Conservation (phyloP, 1,139 yeast genomes). For the Sugiyamaella castrensis region DNA sequence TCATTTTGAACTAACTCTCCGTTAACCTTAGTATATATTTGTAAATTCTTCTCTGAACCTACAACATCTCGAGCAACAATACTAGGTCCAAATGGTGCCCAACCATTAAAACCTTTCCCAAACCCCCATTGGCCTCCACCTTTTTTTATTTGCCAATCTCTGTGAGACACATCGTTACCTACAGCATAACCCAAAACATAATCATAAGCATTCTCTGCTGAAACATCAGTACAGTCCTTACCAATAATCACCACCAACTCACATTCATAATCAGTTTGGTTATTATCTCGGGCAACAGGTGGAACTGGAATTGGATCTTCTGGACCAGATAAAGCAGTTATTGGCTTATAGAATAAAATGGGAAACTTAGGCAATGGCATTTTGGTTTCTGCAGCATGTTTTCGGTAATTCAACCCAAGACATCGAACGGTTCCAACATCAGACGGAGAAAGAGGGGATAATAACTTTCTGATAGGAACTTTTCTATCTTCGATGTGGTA, state of each 20-base stretch:
- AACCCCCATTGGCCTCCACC: slow-evolving; percentile 53
- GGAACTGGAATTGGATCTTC: slow-evolving; percentile 45
- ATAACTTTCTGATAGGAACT: slow-evolving; percentile 36
- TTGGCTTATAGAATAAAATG: slow-evolving; percentile 49
- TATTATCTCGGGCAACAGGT: slow-evolving; percentile 22
- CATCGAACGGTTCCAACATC: slow-evolving; percentile 42
- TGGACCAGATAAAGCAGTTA: slow-evolving; percentile 43
- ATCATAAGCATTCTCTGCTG: slow-evolving; percentile 44
- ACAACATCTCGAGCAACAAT: slow-evolving; percentile 42
- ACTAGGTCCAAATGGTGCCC: slow-evolving; percentile 55
- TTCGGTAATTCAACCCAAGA: slow-evolving; percentile 37
- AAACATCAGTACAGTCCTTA: slow-evolving; percentile 45
- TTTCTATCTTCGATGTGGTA: slow-evolving; percentile 41
- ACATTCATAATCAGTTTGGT: slow-evolving; percentile 54
- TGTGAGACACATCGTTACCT: slow-evolving; percentile 55
- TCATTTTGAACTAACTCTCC: slow-evolving; percentile 48
- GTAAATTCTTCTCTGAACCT: slow-evolving; percentile 37
- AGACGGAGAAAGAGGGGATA: slow-evolving; percentile 42
- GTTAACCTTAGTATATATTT: slow-evolving; percentile 42
- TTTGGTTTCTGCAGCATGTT: slow-evolving; percentile 32
- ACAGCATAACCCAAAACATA: slow-evolving; percentile 52
- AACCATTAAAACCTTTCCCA: slow-evolving; percentile 55
- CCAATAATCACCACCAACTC: slow-evolving; percentile 56
- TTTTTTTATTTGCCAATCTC: slow-evolving; percentile 43
- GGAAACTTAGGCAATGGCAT: slow-evolving; percentile 45